Conservation (phyloP, 257 asterid genomes). For the Solanum tarijense region DNA sequence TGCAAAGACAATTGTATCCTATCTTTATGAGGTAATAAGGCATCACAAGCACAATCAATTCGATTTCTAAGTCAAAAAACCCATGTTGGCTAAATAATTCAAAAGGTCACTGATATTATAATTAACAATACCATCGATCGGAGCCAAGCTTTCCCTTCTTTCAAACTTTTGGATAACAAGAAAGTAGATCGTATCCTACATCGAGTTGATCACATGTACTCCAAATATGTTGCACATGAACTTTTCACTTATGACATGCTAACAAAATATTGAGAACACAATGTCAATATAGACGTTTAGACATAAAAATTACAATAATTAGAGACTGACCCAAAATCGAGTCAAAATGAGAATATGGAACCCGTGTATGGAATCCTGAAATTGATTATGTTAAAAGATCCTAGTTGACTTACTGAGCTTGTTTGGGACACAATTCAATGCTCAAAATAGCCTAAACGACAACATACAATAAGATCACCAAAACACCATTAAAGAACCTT, state of each 20-base stretch:
- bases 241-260: no score
- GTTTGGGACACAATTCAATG: background rate
- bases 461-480: background rate
- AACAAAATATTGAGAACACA: background rate
- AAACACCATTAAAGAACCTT: background rate
- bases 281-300: background rate
- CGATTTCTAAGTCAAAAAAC: background rate
- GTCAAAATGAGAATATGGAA: no score
- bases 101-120: no score
- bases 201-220: no score
- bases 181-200: no score
- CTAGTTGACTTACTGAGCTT: background rate
- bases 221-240: no score
- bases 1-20: background rate
- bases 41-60: background rate
- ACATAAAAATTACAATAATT: background rate
- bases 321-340: background rate
- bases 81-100: no score
- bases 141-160: background rate
- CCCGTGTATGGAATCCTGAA: rapidly evolving
- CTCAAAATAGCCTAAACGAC: background rate
- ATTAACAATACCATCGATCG: background rate
- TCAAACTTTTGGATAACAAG: background rate
- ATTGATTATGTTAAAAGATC: background rate
- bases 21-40: background rate